Conservation (phyloP, 148 eudicot genomes). For the Beta vulgaris region DNA sequence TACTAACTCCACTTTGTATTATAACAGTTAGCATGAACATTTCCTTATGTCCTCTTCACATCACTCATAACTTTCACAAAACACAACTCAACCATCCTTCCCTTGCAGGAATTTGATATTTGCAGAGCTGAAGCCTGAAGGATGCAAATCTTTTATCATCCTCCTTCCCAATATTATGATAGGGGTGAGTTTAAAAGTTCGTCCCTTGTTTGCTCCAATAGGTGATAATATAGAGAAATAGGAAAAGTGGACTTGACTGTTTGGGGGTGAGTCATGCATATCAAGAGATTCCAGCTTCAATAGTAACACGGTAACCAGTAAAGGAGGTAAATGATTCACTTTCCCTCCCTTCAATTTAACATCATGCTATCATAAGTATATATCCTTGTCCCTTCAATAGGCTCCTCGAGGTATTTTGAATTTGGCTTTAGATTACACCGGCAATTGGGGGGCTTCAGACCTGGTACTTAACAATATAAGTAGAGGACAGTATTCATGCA, state of each 20-base stretch:
- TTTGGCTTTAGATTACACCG: not conserved
- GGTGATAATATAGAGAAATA: not conserved
- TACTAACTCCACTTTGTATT: not conserved
- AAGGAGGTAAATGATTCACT: too few relatives aligned
- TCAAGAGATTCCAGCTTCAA: not conserved
- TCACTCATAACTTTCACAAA: not conserved
- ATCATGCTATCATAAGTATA: not conserved
- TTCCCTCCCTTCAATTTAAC: not conserved
- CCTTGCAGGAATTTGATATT: not conserved
- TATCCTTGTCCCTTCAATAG: not conserved
- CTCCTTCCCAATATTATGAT: not conserved
- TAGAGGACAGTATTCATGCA: too few relatives aligned
- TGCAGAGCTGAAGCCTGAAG: not conserved
- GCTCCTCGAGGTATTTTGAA: not conserved
- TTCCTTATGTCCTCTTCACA: not conserved
- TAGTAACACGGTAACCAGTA: not conserved
- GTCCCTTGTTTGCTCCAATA: not conserved
- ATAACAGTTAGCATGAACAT: not conserved
- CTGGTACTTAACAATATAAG: not conserved
- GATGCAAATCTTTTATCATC: not conserved
- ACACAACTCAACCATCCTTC: not conserved
- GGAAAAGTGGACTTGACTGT: not conserved
- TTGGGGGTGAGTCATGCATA: not conserved
- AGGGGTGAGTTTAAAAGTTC: not conserved
- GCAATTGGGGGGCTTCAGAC: not conserved